Base-by-base conservation (phyloP, 768 basidiomycete genomes). In the Lentinula boryana region DNA sequence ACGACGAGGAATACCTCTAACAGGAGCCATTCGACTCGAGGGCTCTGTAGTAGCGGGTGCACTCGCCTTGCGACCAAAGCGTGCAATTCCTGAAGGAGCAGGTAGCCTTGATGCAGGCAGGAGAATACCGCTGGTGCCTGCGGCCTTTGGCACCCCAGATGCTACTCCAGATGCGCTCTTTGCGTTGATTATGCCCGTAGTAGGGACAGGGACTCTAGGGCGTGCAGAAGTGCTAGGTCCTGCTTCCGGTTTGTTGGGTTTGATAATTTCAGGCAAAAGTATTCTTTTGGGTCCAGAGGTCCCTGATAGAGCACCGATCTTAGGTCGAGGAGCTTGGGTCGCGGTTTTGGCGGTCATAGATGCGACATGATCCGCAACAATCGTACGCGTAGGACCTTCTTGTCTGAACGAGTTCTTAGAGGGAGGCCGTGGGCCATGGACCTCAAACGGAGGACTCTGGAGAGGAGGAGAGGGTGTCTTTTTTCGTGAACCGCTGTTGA, bases 311-410 rank as follows among this genome's bases (percentile, higher is more conserved):
- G 58, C 36, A 55, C 27, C 16, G n/a, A 27, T 5, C 32, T 23
- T 52, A 38, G 56, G 61, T 55, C 58, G 63, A 16, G 35, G 48
- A 31, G 33, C 10, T 1, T 50, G 38, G 40, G 36, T 18, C 27
- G 32, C 31, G 13, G 33, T 27, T 38, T 43, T 21, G 6, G 31
- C 41, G 43, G 44, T 60, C 33, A 52, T 31, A 10, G 44, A n/a
- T 18, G 21, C 36, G 15, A 18, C 32, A 9, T 53, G 49, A 57
- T 63, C 33, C 46, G 55, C 21, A 40, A 72, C 64, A 8, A 70
- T 68, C 58, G 79, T 69, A 32, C 80, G 73, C 57, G 75, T 71
- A 41, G 78, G 75, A 15, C 77, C 77, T 54, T n/a, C 58, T 6
- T n/a, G 58, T 36, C 38, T 36, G 18, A 8, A 3, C 13, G 65